Evolutionary conservation across 2,329 filamentous ascomycete genomes (phyloP).

Genomic region (Colletotrichum truncatum): DNA sequence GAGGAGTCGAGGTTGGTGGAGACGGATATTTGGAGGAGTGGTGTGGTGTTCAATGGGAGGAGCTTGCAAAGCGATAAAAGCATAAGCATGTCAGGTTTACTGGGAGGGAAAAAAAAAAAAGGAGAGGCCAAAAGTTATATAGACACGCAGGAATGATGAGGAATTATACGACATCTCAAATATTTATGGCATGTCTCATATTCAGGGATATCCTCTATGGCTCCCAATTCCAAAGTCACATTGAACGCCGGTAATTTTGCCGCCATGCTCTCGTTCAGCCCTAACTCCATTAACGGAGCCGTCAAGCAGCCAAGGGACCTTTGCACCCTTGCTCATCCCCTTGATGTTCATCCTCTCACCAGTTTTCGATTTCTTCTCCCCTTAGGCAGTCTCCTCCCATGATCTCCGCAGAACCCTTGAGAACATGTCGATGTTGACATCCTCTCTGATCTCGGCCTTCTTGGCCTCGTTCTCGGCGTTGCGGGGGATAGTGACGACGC

Average conservation of each 20-base stretch:
- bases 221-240: conserved; percentile 32
- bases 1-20: conserved; percentile 65
- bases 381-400: conserved; percentile 81
- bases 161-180: conserved; percentile 17
- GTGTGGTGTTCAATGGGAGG: conserved; percentile 99
- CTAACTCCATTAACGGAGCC: conserved; percentile 29
- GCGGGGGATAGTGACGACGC: conserved; percentile 78
- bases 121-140: too few species aligned
- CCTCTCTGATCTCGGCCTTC: conserved; percentile 94
- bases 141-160: neutral
- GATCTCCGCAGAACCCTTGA: conserved; percentile 81
- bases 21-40: conserved; percentile 92
- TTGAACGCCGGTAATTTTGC: conserved; percentile 34
- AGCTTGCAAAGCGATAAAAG: conserved; percentile 60
- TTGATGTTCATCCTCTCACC: conserved; percentile 11
- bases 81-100: conserved; percentile 29
- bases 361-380: neutral
- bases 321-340: conserved; percentile 3
- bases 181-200: conserved; percentile 30
- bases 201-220: conserved; percentile 32
- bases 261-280: conserved; percentile 32
- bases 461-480: conserved; percentile 99
- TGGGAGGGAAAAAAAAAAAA: conserved; percentile 35
- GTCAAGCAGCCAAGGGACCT: conserved; percentile 19
- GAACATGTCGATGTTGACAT: conserved; percentile 91